phyloP scores from a whole-genome alignment of 495 filamentous ascomycete genomes.

The Hyaloscypha bicolor region DNA sequence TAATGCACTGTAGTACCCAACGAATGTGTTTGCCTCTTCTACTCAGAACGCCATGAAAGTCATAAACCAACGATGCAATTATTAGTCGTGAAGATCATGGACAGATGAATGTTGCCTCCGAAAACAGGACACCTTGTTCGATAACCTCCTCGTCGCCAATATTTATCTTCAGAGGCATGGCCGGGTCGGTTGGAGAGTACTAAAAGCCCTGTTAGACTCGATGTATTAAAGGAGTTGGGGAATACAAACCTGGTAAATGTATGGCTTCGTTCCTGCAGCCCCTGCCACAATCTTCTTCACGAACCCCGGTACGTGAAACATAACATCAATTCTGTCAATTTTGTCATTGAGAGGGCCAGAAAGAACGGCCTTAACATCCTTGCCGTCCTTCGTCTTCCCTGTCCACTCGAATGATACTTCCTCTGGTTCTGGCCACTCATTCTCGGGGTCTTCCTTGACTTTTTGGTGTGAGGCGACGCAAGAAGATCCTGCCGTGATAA shows the following conservation, averaged over 20 bases:
- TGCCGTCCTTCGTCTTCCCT: conserved; percentile 75
- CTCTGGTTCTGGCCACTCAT: conserved; percentile 87
- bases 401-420: conserved; percentile 76
- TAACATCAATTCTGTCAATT: conserved; percentile 88
- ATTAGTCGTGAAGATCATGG: conserved; percentile 17
- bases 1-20: conserved; percentile 28
- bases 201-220: conserved; percentile 41
- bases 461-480: conserved; percentile 68
- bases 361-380: conserved; percentile 66
- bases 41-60: conserved; percentile 26
- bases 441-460: conserved; percentile 68
- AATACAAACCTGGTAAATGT: conserved; percentile 85
- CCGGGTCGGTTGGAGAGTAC: conserved; percentile 60
- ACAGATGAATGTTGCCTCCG: conserved; percentile 90
- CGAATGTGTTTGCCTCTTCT: conserved; percentile 33
- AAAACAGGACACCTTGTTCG: conserved; percentile 78
- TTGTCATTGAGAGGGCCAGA: conserved; percentile 69
- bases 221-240: conserved; percentile 3
- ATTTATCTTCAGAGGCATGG: conserved; percentile 76
- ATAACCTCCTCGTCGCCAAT: conserved; percentile 73
- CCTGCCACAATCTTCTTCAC: conserved; percentile 89
- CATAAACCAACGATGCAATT: conserved; percentile 23
- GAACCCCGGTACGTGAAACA: conserved; percentile 94
- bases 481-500: conserved; percentile 69
- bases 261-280: conserved; percentile 89